Conservation (phyloP, 2,329 filamentous ascomycete genomes). For the Knufia fluminis region DNA sequence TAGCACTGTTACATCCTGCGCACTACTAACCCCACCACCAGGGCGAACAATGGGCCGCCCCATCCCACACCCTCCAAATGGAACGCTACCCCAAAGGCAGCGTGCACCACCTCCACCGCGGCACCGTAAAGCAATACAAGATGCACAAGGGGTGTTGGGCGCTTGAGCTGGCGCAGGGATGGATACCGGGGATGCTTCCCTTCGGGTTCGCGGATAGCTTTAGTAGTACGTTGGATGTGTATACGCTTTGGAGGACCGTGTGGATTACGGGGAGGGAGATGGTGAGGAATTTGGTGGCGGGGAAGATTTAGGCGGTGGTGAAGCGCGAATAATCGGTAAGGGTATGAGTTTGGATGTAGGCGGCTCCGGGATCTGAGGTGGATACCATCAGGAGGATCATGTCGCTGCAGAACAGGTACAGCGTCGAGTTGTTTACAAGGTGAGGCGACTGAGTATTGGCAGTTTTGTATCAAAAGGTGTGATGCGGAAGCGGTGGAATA, state of each 20-base stretch:
- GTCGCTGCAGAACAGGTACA: too few relatives aligned
- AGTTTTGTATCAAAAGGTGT: too few relatives aligned
- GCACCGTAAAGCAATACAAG: constrained; percentile 71
- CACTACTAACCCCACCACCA: not conserved
- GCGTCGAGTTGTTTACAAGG: too few relatives aligned
- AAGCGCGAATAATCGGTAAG: too few relatives aligned
- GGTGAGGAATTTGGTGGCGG: constrained; percentile 58
- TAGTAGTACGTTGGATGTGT: constrained; percentile 71
- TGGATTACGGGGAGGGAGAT: constrained; percentile 67
- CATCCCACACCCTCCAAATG: constrained; percentile 55
- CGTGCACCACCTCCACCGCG: constrained; percentile 63
- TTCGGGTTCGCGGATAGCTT: constrained; percentile 81
- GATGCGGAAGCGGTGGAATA: too few relatives aligned
- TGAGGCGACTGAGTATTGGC: too few relatives aligned
- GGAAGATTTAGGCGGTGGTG: constrained; percentile 47
- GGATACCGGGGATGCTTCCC: constrained; percentile 87
- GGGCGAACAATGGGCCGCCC: constrained; percentile 68
- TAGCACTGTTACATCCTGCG: too few relatives aligned
- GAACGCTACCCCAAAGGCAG: constrained; percentile 61
- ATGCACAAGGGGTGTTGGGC: constrained; percentile 71
- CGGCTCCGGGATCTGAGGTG: too few relatives aligned
- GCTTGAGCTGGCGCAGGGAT: constrained; percentile 73
- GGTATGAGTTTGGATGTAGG: too few relatives aligned
- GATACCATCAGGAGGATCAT: too few relatives aligned
- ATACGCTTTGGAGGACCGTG: constrained; percentile 73